Percentiles rank a stretch among this genome's conserved stretches.
These are phyloP conservation scores for Asterella californica DNA, from an alignment of 225 moss, liverwort and hornwort species.

Conservation along the genomic window DNA sequence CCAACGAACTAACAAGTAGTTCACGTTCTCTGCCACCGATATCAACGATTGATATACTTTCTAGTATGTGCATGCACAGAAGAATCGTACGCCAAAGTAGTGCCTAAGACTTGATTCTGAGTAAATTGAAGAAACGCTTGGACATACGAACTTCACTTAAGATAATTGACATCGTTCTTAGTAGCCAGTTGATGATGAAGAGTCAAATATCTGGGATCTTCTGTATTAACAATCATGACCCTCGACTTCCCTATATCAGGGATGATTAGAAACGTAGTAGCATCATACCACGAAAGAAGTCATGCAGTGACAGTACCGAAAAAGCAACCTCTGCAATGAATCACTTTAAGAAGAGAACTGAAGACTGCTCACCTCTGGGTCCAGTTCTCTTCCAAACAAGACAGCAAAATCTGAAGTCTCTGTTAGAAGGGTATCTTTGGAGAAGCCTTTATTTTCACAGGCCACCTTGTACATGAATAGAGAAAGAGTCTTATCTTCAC, in stretches of 20 bases:
- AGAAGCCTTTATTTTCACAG: conserved; percentile 82
- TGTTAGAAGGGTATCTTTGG: conserved; percentile 79
- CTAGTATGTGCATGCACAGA: not conserved
- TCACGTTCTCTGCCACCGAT: not conserved
- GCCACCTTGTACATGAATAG: conserved; percentile 89
- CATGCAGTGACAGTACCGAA: not conserved
- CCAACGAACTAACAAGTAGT: not conserved
- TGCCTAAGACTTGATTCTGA: not conserved
- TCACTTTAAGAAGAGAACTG: not conserved
- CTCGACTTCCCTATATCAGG: not conserved
- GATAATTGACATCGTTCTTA: not conserved
- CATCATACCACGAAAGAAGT: not conserved
- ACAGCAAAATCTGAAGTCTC: conserved; percentile 93
- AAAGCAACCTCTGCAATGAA: not conserved
- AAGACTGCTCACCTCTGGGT: conserved; percentile 58
- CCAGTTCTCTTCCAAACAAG: conserved; percentile 82
- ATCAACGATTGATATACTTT: not conserved
- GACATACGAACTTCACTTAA: not conserved
- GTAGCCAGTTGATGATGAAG: not conserved
- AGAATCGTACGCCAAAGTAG: not conserved
- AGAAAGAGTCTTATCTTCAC: conserved; percentile 55
- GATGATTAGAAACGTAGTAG: not conserved
- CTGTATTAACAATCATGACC: not conserved
- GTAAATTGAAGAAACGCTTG: not conserved
- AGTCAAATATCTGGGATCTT: not conserved